phyloP scores from a whole-genome alignment of 2,329 filamentous ascomycete genomes.

The Lasiodiplodia hormozganensis region DNA sequence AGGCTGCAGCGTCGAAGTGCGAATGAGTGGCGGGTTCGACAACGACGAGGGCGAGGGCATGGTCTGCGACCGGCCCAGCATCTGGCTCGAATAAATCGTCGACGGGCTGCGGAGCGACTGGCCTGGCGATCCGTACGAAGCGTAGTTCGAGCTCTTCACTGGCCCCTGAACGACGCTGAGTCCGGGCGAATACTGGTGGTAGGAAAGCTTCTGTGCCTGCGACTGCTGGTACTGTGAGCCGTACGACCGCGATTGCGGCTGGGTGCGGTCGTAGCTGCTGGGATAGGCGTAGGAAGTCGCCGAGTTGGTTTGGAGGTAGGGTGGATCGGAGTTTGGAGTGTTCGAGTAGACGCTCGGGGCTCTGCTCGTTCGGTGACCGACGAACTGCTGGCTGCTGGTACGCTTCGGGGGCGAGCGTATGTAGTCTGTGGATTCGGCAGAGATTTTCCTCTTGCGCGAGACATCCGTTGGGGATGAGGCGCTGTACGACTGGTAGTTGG shows the following conservation, averaged over 20 bases:
- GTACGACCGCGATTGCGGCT: conserved; percentile 34
- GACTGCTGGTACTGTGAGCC: conserved; percentile 25
- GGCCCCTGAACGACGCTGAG: conserved; percentile 31
- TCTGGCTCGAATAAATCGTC: conserved; percentile 29
- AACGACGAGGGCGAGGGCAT: conserved; percentile 54
- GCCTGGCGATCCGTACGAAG: conserved; percentile 15
- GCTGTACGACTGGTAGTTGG: conserved; percentile 42
- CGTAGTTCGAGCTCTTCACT: conserved; percentile 38
- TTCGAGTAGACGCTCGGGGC: conserved; percentile 39
- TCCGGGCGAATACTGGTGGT: conserved; percentile 32
- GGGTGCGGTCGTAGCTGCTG: conserved; percentile 48
- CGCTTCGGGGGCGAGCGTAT: conserved; percentile 58
- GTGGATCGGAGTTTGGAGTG: conserved; percentile 42
- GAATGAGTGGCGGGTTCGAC: conserved; percentile 63
- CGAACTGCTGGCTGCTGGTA: conserved; percentile 52
- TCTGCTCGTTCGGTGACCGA: conserved; percentile 33
- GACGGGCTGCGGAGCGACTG: conserved; percentile 36
- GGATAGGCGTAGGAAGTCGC: conserved; percentile 45
- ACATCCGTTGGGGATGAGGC: conserved; percentile 40
- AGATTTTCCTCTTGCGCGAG: conserved; percentile 65
- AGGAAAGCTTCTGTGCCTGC: conserved; percentile 30
- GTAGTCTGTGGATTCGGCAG: conserved; percentile 56
- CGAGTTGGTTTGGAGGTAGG: conserved; percentile 46
- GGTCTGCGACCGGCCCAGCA: conserved; percentile 48
- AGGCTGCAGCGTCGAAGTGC: conserved; percentile 71